A percentile compares a stretch with the other conserved stretches of the same genome.
Evolutionary conservation across 495 filamentous ascomycete genomes (phyloP).

Genomic region (Aspergillus sclerotioniger): DNA sequence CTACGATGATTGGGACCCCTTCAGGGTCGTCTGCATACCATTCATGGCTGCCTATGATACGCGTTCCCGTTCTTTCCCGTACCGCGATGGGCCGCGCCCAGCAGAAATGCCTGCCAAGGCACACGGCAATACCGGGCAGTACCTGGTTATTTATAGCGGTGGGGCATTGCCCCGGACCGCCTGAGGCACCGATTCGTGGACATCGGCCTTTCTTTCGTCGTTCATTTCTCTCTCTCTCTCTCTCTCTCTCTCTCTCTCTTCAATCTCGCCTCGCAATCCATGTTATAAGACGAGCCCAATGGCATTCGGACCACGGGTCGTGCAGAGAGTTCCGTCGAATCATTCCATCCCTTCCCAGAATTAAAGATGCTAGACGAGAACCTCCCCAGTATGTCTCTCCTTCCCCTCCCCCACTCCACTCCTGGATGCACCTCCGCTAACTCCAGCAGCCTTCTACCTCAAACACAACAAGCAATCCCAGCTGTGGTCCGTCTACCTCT

Average conservation of each 20-base stretch:
- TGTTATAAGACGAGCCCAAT: slow-evolving; percentile 3
- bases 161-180: neutral
- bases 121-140: neutral
- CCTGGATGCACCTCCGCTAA: slow-evolving; percentile 24
- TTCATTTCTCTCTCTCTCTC: neutral
- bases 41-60: neutral
- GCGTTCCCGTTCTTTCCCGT: neutral
- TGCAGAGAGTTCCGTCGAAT: neutral
- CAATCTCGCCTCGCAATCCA: neutral
- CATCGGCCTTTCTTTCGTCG: neutral
- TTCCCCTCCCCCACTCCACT: neutral
- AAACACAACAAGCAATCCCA: slow-evolving; percentile 50
- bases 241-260: neutral
- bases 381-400: slow-evolving; percentile 67
- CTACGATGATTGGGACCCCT: neutral
- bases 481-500: slow-evolving; percentile 64
- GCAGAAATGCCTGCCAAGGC: neutral
- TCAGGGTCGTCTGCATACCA: too few relatives aligned
- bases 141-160: slow-evolving; percentile 6
- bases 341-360: neutral
- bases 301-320: neutral
- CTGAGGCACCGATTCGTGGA: neutral
- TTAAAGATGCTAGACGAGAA: slow-evolving; percentile 85
- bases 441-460: slow-evolving; percentile 61
- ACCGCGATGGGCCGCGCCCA: neutral